Evolutionary conservation across 257 asterid genomes (phyloP), one percentile per base, ranked within the genome.

Genomic region (Craterostigma plantagineum): DNA sequence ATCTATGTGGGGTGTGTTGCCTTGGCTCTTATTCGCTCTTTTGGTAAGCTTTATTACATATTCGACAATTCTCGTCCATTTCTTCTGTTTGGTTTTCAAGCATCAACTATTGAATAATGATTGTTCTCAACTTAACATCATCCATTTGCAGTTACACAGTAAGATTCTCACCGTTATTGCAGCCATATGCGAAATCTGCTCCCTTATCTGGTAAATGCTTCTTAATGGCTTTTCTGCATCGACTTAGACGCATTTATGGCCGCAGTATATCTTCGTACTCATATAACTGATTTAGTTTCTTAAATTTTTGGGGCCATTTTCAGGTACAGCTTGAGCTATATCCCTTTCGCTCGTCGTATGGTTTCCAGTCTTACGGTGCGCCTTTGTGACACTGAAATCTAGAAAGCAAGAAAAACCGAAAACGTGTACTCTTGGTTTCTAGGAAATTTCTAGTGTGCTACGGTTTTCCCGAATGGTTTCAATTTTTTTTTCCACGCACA

Each of bases 241-340:
- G n/a, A 11, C 9, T 11, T 10, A 11, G 16, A 11, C 15, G 2
- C 12, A 39, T 38, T 47, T 9, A 39, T 43, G 42, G 16, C 12
- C 30, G 9, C 18, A 49, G 38, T 3, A 47, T 40, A 45, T 14
- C 53, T 52, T 51, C 37, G 23, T 38, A 49, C n/a, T n/a, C n/a
- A n/a, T n/a, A n/a, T n/a, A 23, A 23, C 2, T 23, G 30, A 23
- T 23, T n/a, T 23, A 23, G 30, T 23, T 2, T 23, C 2, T 23
- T 23, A 2, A 23, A 2, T 23, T 6, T 23, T 23, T 23, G 30
- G 4, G 4, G 2, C 30, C 30, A 23, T 34, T n/a, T n/a, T 63
- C 95, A 87, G 95, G 98, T 90, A 90, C 81, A 79, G 94, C 63
- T 68, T 79, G 42, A 90, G 99, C 58, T 90, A 83, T 49, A 83